Evolutionary conservation across 371 early-diverging fungal species (phyloP).

Genomic region (Syncephalastrum monosporum): DNA sequence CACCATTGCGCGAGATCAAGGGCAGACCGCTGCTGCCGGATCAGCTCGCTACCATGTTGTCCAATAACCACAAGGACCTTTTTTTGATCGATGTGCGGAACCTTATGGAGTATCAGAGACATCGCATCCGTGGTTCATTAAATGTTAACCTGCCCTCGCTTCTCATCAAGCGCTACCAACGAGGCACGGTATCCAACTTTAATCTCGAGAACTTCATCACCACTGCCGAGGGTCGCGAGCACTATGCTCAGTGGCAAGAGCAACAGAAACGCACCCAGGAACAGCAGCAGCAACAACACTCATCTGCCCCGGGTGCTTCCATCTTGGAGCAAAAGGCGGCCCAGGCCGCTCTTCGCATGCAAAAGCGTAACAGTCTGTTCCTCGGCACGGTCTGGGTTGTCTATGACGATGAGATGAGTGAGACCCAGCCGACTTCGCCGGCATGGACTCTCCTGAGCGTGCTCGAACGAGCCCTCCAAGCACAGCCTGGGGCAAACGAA

Average conservation of each 20-base stretch:
- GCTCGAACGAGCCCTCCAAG: constrained; percentile 38
- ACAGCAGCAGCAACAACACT: constrained; percentile 4
- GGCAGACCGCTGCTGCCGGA: constrained; percentile 23
- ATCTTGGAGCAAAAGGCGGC: constrained; percentile 29
- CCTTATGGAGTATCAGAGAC: constrained; percentile 41
- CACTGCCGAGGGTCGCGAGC: constrained; percentile 55
- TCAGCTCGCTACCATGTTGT: constrained; percentile 16
- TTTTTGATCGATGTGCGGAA: constrained; percentile 49
- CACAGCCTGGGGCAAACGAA: background rate
- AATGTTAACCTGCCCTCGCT: constrained; percentile 66
- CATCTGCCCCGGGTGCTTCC: constrained; percentile 3
- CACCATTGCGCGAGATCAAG: background rate
- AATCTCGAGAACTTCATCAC: constrained; percentile 65
- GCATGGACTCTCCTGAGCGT: constrained; percentile 66
- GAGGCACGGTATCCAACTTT: constrained; percentile 59
- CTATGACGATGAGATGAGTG: constrained; percentile 57
- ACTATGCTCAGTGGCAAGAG: constrained; percentile 20
- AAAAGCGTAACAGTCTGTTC: background rate
- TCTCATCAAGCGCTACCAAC: constrained; percentile 58
- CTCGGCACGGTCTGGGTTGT: constrained; percentile 39
- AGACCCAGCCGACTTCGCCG: constrained; percentile 44
- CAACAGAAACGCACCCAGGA: background rate
- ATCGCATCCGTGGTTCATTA: constrained; percentile 42
- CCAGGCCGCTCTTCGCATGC: constrained; percentile 15
- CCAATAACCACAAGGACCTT: constrained; percentile 8